Evolutionary conservation across 2,329 filamentous ascomycete genomes (phyloP), one percentile per base, ranked within the genome.

Genomic region (Colletotrichum falcatum): DNA sequence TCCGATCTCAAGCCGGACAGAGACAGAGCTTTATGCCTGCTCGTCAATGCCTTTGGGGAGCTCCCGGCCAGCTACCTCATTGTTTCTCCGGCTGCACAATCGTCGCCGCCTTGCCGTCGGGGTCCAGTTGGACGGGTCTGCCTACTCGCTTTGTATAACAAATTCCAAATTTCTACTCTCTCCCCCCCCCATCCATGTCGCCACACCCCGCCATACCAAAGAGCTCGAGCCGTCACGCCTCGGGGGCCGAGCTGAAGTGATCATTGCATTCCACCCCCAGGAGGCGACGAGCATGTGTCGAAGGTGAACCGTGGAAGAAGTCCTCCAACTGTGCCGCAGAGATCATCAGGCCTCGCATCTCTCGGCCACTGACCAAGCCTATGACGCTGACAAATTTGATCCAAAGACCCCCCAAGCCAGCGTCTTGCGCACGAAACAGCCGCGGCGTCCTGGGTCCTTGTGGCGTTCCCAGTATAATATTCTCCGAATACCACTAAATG

Each of bases 91-190:
- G 37, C 37, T 37, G 12, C 20, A 61, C 26, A 51, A n/a, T 49
- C 42, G 56, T 42, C 5, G 23, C 53, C 46, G 35, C 20, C 54
- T 60, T 20, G 42, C 53, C 23, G 28, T 51, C 61, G 37, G 37
- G 26, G 37, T 65, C 61, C 55, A 61, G 49, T 42, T 61, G 26
- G 26, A 37, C 33, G 23, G 51, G 30, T 49, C 30, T 37, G 33
- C 66, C 49, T 56, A 20, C 35, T 49, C 51, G 48, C 49, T 56
- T 56, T 49, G n/a, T 18, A 42, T 12, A 5, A 14, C 18, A 2
- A 42, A 66, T 70, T 70, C 56, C 66, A 70, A 70, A 70, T 66
- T 51, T 30, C 20, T 23, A 30, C 11, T n/a, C 26, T 51, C 12
- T 18, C 59, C 48, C 33, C 23, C 18, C 23, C 55, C 33, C 20